Evolutionary conservation across 257 asterid genomes (phyloP), one percentile per base, ranked within the genome.

Genomic region (Petunia axillaris): DNA sequence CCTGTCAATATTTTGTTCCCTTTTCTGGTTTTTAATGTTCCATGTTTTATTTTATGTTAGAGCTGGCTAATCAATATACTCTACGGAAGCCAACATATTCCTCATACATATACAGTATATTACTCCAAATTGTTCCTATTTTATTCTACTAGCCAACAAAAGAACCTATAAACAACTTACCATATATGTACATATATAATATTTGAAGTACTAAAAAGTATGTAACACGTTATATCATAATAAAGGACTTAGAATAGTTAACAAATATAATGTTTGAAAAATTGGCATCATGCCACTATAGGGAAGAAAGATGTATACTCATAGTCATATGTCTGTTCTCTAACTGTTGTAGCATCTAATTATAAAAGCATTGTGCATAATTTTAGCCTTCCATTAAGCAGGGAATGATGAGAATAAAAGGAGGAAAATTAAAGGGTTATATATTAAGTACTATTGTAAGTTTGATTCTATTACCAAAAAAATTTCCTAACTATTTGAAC

Each of bases 251-350:
- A 40, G 53, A 40, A 15, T 40, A 66, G 14, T 40, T 14, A 39
- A 66, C 53, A 66, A 65, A 67, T 67, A 15, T 43, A 65, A 67
- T 67, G 38, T 43, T 41, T 4, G 75, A 67, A 43, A 67, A 41
- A 1, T 67, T 67, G 38, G 55, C 55, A 15, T 67, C 75, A 67
- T 11, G 37, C 8, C 55, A n/a, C 44, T n/a, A 43, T 54, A 67
- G 11, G 35, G 43, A 8, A 41, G 15, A 67, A 67, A 40, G n/a
- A 41, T 67, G 25, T 11, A 15, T 8, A 3, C 38, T 67, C 4
- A 7, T 67, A 1, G 13, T 64, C 48, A 64, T 3, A 55, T 64
- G 15, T n/a, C 9, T 57, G 68, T 63, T 67, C 2, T n/a, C 7
- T 66, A 6, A 2, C 13, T 40, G 15, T 67, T 43, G 75, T 4